Evolutionary conservation across 768 basidiomycete genomes (phyloP), one percentile per base, ranked within the genome.

Genomic region (Pisolithus marmoratus): DNA sequence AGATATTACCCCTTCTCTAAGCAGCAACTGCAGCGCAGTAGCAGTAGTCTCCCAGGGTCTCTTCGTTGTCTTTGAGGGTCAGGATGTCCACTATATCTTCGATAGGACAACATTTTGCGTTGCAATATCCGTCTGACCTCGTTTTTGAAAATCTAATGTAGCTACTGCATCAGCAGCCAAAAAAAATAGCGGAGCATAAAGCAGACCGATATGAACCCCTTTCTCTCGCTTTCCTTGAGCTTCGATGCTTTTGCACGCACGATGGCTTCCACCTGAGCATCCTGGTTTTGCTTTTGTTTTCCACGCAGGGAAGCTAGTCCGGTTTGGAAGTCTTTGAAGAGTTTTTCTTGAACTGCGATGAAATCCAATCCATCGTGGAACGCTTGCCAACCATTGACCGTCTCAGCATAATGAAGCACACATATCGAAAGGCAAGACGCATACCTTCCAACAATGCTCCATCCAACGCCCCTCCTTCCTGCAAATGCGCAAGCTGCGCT

Each of bases 341-440:
- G 70, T 4, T 74, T 74, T 58, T 87, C 81, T 58, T 95, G 93
- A 3, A 95, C 85, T 51, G 84, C 85, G 58, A 96, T 77, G 54
- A 94, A 84, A 68, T 98, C 91, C 46, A 97, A 77, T 24, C 80
- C 82, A 58, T 93, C 84, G 60, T 97, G 90, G 73, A 94, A 87
- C 2, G 78, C 92, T 94, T 57, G 0, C 40, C 52, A 31, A 34
- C 23, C 37, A 24, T n/a, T 12, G 48, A 53, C 11, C 52, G 26
- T 37, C 22, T 59, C 44, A 60, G 50, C 51, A 22, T 7, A 24
- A 38, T 29, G 22, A 14, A 24, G 26, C 8, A 19, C 7, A 23
- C 44, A 7, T 19, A 36, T 37, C 19, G 24, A 50, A 31, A 3
- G 11, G 7, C n/a, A 6, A 3, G 38, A 8, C 45, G 63, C 71